Conservation (phyloP, 345 rosid genomes). For the Syzygium aromaticum region DNA sequence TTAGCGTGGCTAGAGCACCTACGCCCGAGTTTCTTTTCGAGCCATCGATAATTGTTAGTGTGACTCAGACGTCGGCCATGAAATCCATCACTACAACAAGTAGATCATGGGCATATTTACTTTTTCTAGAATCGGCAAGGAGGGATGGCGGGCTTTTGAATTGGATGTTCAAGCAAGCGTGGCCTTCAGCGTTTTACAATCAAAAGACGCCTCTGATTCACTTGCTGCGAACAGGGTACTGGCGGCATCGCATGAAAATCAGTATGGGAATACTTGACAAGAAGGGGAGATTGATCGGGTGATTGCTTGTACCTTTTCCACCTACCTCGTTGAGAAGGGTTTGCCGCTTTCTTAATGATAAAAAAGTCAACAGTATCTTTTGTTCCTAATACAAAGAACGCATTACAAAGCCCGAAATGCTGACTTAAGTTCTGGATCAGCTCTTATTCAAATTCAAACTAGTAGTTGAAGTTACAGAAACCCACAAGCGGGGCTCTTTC, state of each 20-base stretch:
- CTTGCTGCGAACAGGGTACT: not conserved
- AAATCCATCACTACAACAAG: not conserved
- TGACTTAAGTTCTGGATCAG: not conserved
- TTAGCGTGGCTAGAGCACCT: not conserved
- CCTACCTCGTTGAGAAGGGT: not conserved
- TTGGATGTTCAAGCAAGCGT: not conserved
- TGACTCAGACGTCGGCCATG: not conserved
- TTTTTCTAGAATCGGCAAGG: not conserved
- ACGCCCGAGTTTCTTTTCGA: not conserved
- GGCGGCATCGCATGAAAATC: not conserved
- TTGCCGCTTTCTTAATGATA: not conserved
- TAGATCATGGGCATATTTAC: not conserved
- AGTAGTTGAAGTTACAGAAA: not conserved
- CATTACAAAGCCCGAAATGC: not conserved
- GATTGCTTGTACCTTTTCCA: not conserved
- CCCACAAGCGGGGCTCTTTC: not conserved
- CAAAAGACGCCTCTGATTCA: not conserved
- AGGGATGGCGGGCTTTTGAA: not conserved
- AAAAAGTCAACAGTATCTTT: not conserved
- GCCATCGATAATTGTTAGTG: not conserved
- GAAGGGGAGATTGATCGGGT: not conserved
- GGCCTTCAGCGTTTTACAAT: not conserved
- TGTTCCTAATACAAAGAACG: not conserved
- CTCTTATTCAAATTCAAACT: not conserved
- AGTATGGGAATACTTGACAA: not conserved